Base-by-base conservation (phyloP, 345 rosid genomes). In the Tarenaya hassleriana region DNA sequence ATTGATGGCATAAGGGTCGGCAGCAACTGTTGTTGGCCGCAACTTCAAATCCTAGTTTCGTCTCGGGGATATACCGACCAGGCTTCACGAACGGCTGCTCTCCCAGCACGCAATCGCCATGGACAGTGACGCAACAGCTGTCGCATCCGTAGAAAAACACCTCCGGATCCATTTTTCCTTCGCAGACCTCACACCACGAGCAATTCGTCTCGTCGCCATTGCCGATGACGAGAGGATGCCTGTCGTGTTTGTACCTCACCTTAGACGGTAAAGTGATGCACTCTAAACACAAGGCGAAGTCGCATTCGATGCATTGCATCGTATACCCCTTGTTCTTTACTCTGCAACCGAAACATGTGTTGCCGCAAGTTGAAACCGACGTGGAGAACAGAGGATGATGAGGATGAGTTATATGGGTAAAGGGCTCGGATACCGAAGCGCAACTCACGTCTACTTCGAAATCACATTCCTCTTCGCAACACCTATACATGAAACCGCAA, bases 371-470 rank as follows among this genome's bases (percentile, higher is more conserved):
- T 10, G 37, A 35, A 5, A 10, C 1, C 18, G 24, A 10, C 20
- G 53, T 3, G 21, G 46, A 12, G 29, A 57, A 57, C 45, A 57
- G 34, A 0, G 38, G 46, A 57, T 57, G 46, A 57, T 57, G 53
- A 4, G 7, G 0, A 16, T 47, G 62, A 16, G n/a, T 10, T 24
- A 34, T 0, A 7, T 34, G 46, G 11, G n/a, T 15, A 35, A 57
- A 57, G 5, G 45, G 52, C n/a, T 57, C 61, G 10, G 17, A 46
- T 18, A 57, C 7, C 0, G 4, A 45, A 20, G 52, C 52, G 34
- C 61, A 45, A 0, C 3, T 14, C 3, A 57, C 3, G 7, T 57
- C 37, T 11, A 57, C 8, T 5, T 45, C 8, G 8, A 45, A 57
- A 0, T 0, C 0, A 9, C 44, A 57, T 10, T 35, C 12, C 1